These are phyloP conservation scores for Wickerhamomyces chaumierensis DNA, from an alignment of 805 yeast species.

Conservation along the genomic window DNA sequence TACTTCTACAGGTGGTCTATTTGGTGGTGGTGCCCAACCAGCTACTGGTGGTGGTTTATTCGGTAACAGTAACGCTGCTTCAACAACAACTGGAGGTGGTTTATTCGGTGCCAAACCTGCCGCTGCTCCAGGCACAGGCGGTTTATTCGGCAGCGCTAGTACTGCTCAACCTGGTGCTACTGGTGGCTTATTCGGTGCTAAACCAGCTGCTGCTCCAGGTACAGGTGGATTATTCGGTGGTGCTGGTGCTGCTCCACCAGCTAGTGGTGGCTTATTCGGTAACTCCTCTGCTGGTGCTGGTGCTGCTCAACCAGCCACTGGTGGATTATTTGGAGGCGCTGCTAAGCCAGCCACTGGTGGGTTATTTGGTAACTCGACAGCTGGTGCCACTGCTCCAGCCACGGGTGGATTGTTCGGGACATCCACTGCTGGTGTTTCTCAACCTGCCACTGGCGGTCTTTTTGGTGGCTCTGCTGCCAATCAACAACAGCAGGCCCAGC, in stretches of 20 bases:
- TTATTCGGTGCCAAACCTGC: conserved; percentile 13
- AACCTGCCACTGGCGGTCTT: conserved; percentile 2
- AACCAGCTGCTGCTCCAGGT: conserved; percentile 7
- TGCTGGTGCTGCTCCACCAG: background rate
- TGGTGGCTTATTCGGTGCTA: conserved; percentile 15
- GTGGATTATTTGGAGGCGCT: conserved; percentile 12
- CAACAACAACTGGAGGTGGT: conserved; percentile 21
- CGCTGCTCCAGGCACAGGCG: conserved; percentile 6
- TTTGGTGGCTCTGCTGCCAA: conserved; percentile 9
- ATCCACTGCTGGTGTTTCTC: conserved; percentile 10
- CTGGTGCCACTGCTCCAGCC: conserved; percentile 11
- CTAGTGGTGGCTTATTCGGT: conserved; percentile 9
- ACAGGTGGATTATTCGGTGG: conserved; percentile 21
- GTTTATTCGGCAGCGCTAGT: conserved; percentile 22
- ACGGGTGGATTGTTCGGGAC: conserved; percentile 18
- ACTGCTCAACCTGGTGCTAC: conserved; percentile 3
- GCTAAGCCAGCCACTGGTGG: conserved; percentile 20
- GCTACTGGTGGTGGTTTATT: conserved; percentile 28
- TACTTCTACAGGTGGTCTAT: conserved; percentile 21
- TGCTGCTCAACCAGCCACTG: conserved; percentile 13
- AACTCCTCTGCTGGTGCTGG: conserved; percentile 10
- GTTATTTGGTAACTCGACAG: conserved; percentile 12
- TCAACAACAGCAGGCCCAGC: conserved; percentile 11
- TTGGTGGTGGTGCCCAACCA: conserved; percentile 13
- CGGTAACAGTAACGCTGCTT: conserved; percentile 19